These are phyloP conservation scores for Tulasnella calospora DNA, from an alignment of 768 basidiomycete species.

Conservation along the genomic window DNA sequence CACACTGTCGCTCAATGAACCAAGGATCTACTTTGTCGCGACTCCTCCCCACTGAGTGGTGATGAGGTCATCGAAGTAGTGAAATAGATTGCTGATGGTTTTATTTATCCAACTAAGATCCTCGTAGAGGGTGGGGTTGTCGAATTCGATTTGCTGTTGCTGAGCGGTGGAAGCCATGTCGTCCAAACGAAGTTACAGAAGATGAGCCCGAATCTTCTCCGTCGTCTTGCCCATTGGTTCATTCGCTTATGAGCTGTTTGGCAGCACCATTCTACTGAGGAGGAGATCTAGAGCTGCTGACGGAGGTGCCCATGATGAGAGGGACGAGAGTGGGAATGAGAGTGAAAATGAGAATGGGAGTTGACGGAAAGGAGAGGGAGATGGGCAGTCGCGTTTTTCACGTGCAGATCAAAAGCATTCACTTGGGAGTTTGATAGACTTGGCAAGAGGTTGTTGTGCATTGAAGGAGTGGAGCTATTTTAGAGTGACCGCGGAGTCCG, in stretches of 20 bases:
- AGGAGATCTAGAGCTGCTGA: not conserved
- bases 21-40: not conserved
- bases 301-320: not conserved
- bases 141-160: not conserved
- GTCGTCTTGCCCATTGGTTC: not conserved
- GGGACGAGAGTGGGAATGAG: not conserved
- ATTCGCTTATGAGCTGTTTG: not conserved
- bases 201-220: not conserved
- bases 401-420: not conserved
- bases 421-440: not conserved
- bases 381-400: not conserved
- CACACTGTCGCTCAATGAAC: not conserved
- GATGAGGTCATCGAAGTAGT: not conserved
- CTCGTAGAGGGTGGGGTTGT: not conserved
- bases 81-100: not conserved
- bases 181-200: slow-evolving; percentile 16
- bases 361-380: not conserved
- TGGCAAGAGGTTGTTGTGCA: not conserved
- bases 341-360: too few relatives aligned
- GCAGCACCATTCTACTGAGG: not conserved
- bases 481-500: not conserved
- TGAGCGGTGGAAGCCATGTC: slow-evolving; percentile 4
- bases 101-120: not conserved
- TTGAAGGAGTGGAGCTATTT: not conserved
- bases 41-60: slow-evolving; percentile 1